Evolutionary conservation across 768 basidiomycete species (phyloP).

Genomic region (Polyporus arcularius): DNA sequence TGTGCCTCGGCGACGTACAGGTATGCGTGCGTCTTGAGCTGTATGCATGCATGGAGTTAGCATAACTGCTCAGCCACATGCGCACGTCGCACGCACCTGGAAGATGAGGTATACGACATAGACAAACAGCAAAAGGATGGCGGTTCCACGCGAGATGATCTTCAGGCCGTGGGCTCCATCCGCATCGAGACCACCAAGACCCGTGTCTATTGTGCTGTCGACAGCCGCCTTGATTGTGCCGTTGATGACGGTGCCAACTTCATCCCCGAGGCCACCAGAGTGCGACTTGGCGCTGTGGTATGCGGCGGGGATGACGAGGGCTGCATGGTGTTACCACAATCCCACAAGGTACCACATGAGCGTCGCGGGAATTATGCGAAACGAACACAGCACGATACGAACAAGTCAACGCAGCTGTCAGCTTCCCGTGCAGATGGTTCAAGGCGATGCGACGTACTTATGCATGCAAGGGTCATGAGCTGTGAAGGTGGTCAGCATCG

Average conservation of each 20-base stretch:
- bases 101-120: constrained; percentile 78
- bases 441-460: constrained; percentile 54
- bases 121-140: constrained; percentile 60
- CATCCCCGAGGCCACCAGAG: constrained; percentile 1
- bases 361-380: background rate
- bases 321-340: constrained; percentile 31
- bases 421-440: background rate
- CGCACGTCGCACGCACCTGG: constrained; percentile 49
- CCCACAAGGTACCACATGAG: background rate
- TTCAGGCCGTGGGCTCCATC: constrained; percentile 52
- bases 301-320: constrained; percentile 89
- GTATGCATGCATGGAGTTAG: constrained; percentile 2
- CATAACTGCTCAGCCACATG: background rate
- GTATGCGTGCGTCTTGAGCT: constrained; percentile 73
- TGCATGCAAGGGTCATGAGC: constrained; percentile 85
- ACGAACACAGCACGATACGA: background rate
- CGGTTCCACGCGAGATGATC: constrained; percentile 44
- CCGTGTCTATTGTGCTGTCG: constrained; percentile 19
- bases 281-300: constrained; percentile 54
- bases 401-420: background rate
- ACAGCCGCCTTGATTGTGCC: background rate
- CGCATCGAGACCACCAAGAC: constrained; percentile 22
- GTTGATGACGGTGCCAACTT: constrained; percentile 7
- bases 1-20: constrained; percentile 55
- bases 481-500: constrained; percentile 30